phyloP scores from a whole-genome alignment of 805 yeast species.

The Torulaspora quercuum region DNA sequence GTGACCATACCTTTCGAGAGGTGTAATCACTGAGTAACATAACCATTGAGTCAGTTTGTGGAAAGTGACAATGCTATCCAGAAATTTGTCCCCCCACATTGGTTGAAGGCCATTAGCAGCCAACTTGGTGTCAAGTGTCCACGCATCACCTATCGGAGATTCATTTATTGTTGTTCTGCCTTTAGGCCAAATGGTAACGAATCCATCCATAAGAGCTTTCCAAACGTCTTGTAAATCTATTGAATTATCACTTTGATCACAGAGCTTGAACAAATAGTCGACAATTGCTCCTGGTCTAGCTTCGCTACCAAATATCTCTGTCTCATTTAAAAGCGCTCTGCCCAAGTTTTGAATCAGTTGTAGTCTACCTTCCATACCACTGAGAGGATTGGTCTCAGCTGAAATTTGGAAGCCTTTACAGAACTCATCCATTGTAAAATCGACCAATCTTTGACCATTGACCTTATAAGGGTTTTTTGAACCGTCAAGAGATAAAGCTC shows the following conservation, averaged over 20 bases:
- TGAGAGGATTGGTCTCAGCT: constrained; percentile 44
- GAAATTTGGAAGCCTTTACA: constrained; percentile 47
- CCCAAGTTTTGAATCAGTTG: constrained; percentile 48
- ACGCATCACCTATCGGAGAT: constrained; percentile 57
- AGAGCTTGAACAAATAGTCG: constrained; percentile 42
- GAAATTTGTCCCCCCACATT: constrained; percentile 23
- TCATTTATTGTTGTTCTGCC: constrained; percentile 53
- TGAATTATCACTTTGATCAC: constrained; percentile 19
- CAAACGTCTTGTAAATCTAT: constrained; percentile 50
- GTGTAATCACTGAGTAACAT: constrained; percentile 56
- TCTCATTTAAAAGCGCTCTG: constrained; percentile 40
- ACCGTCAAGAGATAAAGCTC: constrained; percentile 42
- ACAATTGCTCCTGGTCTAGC: constrained; percentile 53
- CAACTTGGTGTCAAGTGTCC: constrained; percentile 44
- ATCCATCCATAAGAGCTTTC: constrained; percentile 54
- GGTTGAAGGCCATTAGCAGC: constrained; percentile 17
- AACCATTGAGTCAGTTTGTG: constrained; percentile 68
- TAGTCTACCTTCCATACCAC: constrained; percentile 55
- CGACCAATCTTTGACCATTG: constrained; percentile 41
- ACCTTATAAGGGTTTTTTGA: constrained; percentile 41
- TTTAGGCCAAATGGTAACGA: constrained; percentile 59
- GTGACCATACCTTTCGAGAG: constrained; percentile 46
- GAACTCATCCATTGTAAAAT: constrained; percentile 39
- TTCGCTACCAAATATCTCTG: constrained; percentile 44
- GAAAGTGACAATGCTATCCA: constrained; percentile 51